A percentile compares a stretch with the other conserved stretches of the same genome.
phyloP scores from a whole-genome alignment of 345 rosid genomes.

The Moringa oleifera region DNA sequence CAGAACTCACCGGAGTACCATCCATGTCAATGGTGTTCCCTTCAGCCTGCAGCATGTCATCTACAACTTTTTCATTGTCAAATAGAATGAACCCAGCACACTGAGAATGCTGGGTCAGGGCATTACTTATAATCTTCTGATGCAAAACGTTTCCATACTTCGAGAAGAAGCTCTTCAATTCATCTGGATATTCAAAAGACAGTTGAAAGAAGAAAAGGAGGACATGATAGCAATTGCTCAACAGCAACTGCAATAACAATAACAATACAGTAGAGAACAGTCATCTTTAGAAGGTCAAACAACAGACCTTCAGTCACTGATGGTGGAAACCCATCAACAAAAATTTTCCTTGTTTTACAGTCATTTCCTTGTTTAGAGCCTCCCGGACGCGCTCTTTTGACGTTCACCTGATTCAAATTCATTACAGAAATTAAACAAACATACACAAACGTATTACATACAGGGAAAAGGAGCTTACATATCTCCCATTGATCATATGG shows the following conservation, averaged over 20 bases:
- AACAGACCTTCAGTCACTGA: conserved; percentile 48
- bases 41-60: conserved; percentile 47
- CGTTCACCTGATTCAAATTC: conserved; percentile 46
- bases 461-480: conserved; percentile 23
- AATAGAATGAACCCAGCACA: conserved; percentile 71
- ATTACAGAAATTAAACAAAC: not conserved
- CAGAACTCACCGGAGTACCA: conserved; percentile 59
- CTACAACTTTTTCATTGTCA: conserved; percentile 62
- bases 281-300: not conserved
- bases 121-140: conserved; percentile 65
- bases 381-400: conserved; percentile 67
- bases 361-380: conserved; percentile 48
- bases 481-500: conserved; percentile 57
- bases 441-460: too few species aligned
- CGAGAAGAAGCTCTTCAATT: conserved; percentile 53
- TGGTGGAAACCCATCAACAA: conserved; percentile 73
- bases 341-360: conserved; percentile 63
- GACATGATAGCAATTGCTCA: too few species aligned
- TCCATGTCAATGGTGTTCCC: conserved; percentile 79
- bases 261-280: not conserved
- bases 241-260: too few species aligned
- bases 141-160: conserved; percentile 52
- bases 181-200: conserved; percentile 34
- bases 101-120: conserved; percentile 57
- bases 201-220: not conserved